Evolutionary conservation across 148 eudicot genomes (phyloP).

Genomic region (Chenopodium berlandieri): DNA sequence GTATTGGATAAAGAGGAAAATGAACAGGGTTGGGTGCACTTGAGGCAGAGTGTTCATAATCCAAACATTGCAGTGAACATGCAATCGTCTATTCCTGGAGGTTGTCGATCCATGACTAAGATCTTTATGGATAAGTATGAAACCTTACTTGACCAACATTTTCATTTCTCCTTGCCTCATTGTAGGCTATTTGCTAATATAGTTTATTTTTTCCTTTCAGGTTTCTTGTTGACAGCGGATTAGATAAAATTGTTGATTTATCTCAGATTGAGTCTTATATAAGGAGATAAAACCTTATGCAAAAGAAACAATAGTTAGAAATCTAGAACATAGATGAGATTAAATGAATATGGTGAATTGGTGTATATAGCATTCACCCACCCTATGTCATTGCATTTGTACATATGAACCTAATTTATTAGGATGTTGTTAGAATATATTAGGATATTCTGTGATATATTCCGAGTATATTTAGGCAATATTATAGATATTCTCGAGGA

Average conservation of each 20-base stretch:
- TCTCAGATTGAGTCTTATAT: slow-evolving; percentile 50
- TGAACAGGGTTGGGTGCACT: slow-evolving; percentile 80
- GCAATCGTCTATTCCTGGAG: slow-evolving; percentile 72
- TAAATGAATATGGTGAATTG: not conserved
- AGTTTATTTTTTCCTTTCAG: slow-evolving; percentile 28
- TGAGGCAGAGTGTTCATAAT: slow-evolving; percentile 90
- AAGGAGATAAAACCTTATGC: slow-evolving; percentile 10
- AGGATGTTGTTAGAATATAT: too few species aligned
- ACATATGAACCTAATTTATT: too few species aligned
- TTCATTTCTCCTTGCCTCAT: not conserved
- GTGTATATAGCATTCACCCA: not conserved
- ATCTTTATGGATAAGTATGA: slow-evolving; percentile 61
- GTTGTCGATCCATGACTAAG: slow-evolving; percentile 63
- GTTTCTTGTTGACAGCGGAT: slow-evolving; percentile 58
- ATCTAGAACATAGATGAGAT: not conserved
- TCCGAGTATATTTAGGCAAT: too few species aligned
- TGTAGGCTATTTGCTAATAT: too few species aligned
- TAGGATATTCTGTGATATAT: too few species aligned
- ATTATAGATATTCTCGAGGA: too few species aligned
- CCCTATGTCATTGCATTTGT: not conserved
- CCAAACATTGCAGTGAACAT: slow-evolving; percentile 88
- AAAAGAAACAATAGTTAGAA: slow-evolving; percentile 4
- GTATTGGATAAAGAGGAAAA: slow-evolving; percentile 53
- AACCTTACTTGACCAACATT: not conserved
- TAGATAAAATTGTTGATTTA: slow-evolving; percentile 48